These are phyloP conservation scores for Hibiscus syriacus DNA, from an alignment of 345 rosid genomes.

Conservation along the genomic window DNA sequence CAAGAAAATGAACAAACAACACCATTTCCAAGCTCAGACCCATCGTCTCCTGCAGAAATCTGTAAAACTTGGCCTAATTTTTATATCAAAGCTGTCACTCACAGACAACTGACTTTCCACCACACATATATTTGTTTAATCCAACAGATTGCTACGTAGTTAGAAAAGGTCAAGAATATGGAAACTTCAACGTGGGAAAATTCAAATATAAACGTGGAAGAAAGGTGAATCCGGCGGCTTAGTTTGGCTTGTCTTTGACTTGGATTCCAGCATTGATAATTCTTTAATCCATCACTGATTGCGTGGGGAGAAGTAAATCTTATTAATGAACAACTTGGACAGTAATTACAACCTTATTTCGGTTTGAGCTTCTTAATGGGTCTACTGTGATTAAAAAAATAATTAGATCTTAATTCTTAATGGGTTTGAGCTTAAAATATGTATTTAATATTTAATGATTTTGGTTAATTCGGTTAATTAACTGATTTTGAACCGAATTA, in stretches of 20 bases:
- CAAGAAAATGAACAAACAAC: slow-evolving; percentile 5
- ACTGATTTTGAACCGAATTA: too few species aligned
- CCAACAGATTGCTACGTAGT: background rate
- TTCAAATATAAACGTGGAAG: background rate
- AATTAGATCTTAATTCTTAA: too few species aligned
- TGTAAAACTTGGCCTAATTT: background rate
- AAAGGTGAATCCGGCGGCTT: background rate
- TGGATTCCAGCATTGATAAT: background rate
- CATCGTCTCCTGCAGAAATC: background rate
- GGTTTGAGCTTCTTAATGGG: too few species aligned
- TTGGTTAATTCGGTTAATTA: too few species aligned
- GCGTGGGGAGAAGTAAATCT: too few species aligned
- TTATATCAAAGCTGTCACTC: background rate
- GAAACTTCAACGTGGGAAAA: background rate
- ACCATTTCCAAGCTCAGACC: background rate
- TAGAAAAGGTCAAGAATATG: background rate
- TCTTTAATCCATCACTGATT: background rate
- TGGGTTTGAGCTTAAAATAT: too few species aligned
- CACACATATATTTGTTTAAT: too few species aligned
- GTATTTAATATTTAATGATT: too few species aligned
- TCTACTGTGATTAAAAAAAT: too few species aligned
- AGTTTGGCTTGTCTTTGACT: background rate
- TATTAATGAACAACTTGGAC: too few species aligned
- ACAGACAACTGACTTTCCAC: too few species aligned
- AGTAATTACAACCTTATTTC: too few species aligned